These are phyloP conservation scores for Cryphonectria radicalis DNA, from an alignment of 2,329 filamentous ascomycete species.

Conservation along the genomic window DNA sequence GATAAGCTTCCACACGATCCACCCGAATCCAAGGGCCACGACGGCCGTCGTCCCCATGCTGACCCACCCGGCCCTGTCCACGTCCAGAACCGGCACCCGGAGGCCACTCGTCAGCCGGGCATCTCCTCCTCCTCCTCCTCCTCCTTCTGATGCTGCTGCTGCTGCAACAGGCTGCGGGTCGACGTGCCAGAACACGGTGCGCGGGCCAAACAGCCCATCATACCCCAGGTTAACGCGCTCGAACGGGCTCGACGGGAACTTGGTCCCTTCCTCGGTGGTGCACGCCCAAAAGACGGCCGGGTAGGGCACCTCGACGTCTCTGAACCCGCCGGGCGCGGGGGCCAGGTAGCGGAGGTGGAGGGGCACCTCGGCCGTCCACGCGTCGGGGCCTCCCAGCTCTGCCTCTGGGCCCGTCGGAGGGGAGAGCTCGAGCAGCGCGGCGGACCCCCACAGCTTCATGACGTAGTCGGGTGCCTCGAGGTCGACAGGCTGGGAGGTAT, in stretches of 20 bases:
- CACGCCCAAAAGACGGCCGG: conserved; percentile 93
- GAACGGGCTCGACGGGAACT: conserved; percentile 80
- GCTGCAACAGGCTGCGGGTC: conserved; percentile 49
- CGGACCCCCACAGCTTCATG: conserved; percentile 77
- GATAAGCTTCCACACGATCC: conserved; percentile 66
- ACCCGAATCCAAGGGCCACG: conserved; percentile 68
- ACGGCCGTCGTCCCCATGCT: conserved; percentile 60
- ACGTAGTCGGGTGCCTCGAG: conserved; percentile 89
- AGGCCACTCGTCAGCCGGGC: conserved; percentile 57
- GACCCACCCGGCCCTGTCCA: conserved; percentile 54
- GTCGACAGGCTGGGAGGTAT: conserved; percentile 77
- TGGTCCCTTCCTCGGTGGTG: conserved; percentile 64
- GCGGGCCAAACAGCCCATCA: conserved; percentile 75
- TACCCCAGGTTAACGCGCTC: conserved; percentile 85
- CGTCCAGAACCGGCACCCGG: conserved; percentile 67
- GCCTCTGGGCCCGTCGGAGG: conserved; percentile 37
- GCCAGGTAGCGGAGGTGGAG: conserved; percentile 84
- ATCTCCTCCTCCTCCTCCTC: conserved; percentile 28
- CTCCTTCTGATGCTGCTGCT: too few species aligned
- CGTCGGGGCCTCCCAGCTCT: conserved; percentile 39
- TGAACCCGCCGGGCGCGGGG: conserved; percentile 60
- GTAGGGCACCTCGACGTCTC: conserved; percentile 68
- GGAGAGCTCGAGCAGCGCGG: conserved; percentile 74
- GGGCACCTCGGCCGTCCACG: conserved; percentile 73
- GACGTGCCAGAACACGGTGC: conserved; percentile 84